These are phyloP conservation scores for Camellia sinensis DNA, from an alignment of 148 eudicot species.

Conservation along the genomic window DNA sequence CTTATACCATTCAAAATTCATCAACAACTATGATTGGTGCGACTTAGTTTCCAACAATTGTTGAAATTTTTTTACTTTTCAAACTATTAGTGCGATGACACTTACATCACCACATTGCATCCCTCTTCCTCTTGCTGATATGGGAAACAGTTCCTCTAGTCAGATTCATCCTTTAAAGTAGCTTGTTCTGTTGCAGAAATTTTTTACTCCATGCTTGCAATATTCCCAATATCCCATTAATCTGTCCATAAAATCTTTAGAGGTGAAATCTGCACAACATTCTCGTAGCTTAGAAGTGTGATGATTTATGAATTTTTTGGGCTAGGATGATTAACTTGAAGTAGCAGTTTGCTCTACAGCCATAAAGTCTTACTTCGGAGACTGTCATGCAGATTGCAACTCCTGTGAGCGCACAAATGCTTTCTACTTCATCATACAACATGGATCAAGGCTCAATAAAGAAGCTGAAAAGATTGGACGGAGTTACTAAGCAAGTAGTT, in stretches of 20 bases:
- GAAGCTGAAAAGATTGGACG: constrained; percentile 41
- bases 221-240: too few relatives aligned
- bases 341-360: too few relatives aligned
- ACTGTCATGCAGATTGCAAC: constrained; percentile 41
- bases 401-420: constrained; percentile 42
- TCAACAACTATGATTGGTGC: background rate
- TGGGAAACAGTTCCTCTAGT: background rate
- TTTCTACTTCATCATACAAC: constrained; percentile 35
- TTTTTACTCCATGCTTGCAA: too few relatives aligned
- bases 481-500: constrained; percentile 23
- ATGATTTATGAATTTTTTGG: too few relatives aligned
- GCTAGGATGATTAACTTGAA: too few relatives aligned
- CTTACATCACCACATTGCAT: too few relatives aligned
- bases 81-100: background rate
- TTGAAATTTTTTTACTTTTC: background rate
- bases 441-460: constrained; percentile 34
- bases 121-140: background rate
- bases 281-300: too few relatives aligned
- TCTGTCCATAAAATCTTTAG: background rate
- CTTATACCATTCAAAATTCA: background rate
- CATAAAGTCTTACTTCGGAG: background rate
- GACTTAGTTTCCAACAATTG: background rate
- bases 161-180: background rate
- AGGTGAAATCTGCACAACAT: background rate
- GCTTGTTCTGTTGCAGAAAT: background rate